phyloP scores from a whole-genome alignment of 1,139 yeast species.

The Blastobotrys persicus region DNA sequence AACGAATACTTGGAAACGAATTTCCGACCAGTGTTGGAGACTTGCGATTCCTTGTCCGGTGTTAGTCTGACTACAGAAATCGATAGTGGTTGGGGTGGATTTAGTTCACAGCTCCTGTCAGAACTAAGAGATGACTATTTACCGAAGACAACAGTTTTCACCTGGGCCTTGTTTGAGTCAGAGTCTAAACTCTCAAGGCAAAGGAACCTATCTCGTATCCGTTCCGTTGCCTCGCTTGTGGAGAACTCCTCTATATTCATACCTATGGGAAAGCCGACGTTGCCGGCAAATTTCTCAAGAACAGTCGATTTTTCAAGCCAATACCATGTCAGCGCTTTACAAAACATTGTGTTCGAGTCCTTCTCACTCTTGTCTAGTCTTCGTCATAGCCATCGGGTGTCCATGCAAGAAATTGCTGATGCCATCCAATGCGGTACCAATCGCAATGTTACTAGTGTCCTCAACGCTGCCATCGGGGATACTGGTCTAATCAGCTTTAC shows the following conservation, averaged over 20 bases:
- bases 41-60: slow-evolving; percentile 73
- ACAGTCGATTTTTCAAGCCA: slow-evolving; percentile 22
- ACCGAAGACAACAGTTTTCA: slow-evolving; percentile 58
- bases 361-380: slow-evolving; percentile 31
- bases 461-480: slow-evolving; percentile 19
- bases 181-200: slow-evolving; percentile 20
- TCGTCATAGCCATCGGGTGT: slow-evolving; percentile 23
- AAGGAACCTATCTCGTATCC: slow-evolving; percentile 45
- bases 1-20: slow-evolving; percentile 55
- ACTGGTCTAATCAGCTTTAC: slow-evolving; percentile 21
- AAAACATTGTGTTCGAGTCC: slow-evolving; percentile 32
- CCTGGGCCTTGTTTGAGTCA: slow-evolving; percentile 50
- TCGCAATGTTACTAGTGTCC: slow-evolving; percentile 28
- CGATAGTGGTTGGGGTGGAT: slow-evolving; percentile 86
- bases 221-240: slow-evolving; percentile 46
- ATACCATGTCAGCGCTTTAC: slow-evolving; percentile 33
- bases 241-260: slow-evolving; percentile 49
- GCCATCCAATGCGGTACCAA: slow-evolving; percentile 26
- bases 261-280: slow-evolving; percentile 43
- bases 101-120: slow-evolving; percentile 51
- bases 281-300: slow-evolving; percentile 16
- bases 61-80: slow-evolving; percentile 64
- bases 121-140: slow-evolving; percentile 68
- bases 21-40: slow-evolving; percentile 67
- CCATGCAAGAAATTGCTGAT: slow-evolving; percentile 30